A percentile compares a stretch with the other conserved stretches of the same genome.
phyloP scores from a whole-genome alignment of 768 basidiomycete species.

The Crucibulum laeve region DNA sequence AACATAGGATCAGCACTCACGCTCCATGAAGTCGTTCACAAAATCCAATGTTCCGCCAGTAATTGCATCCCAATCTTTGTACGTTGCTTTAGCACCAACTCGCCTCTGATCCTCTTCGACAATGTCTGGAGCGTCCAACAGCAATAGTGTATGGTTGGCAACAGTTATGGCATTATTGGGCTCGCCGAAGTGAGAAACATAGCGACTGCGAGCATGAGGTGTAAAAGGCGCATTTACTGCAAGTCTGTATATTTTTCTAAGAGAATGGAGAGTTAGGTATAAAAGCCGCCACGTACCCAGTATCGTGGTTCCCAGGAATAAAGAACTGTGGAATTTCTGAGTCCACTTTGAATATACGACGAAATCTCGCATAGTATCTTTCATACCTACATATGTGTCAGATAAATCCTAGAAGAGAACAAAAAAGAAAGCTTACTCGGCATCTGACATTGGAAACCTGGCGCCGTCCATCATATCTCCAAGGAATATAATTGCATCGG shows the following conservation, averaged over 20 bases:
- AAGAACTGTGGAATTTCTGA: constrained; percentile 54
- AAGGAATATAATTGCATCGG: constrained; percentile 76
- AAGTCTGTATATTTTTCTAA: constrained; percentile 35
- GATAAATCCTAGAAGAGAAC: neutral
- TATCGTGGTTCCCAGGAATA: constrained; percentile 90
- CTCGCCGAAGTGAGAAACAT: constrained; percentile 71
- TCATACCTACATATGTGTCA: constrained; percentile 61
- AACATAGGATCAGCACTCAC: constrained; percentile 15
- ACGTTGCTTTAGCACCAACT: constrained; percentile 30
- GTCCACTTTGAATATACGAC: constrained; percentile 57
- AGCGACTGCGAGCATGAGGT: constrained; percentile 47
- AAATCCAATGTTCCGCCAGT: constrained; percentile 51
- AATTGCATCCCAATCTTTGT: constrained; percentile 43
- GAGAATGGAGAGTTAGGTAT: constrained; percentile 11
- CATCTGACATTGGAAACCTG: constrained; percentile 53
- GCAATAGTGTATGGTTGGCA: constrained; percentile 67
- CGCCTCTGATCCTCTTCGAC: constrained; percentile 70
- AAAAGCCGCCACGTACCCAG: constrained; percentile 47
- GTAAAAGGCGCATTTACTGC: constrained; percentile 42
- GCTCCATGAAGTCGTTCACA: constrained; percentile 35
- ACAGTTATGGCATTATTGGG: constrained; percentile 60
- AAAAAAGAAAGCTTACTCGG: constrained; percentile 51
- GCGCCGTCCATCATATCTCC: constrained; percentile 95
- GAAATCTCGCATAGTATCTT: constrained; percentile 62
- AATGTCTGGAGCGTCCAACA: constrained; percentile 71